phyloP scores from a whole-genome alignment of 148 eudicot species.

The Spergularia marina region DNA sequence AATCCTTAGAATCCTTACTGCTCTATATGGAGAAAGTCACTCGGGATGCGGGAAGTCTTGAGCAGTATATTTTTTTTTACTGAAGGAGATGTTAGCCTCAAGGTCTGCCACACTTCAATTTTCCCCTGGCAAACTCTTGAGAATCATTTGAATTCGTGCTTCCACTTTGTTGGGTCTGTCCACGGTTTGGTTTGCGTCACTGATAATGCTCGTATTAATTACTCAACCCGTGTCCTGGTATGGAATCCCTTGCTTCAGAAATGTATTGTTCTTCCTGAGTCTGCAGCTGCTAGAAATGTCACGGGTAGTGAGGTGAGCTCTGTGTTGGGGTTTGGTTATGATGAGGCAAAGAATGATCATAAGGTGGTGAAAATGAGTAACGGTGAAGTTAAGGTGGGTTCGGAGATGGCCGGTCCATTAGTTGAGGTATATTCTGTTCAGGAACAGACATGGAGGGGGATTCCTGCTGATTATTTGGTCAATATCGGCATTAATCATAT shows the following conservation, averaged over 20 bases:
- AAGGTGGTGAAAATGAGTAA: background rate
- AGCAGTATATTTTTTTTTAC: conserved; percentile 10
- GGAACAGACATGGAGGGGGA: background rate
- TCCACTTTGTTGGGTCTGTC: conserved; percentile 15
- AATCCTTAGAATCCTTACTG: no score
- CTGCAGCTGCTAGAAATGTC: background rate
- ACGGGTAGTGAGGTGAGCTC: background rate
- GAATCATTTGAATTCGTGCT: background rate
- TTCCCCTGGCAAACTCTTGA: background rate
- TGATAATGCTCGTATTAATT: background rate
- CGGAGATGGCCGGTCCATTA: background rate
- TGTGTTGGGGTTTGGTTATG: conserved; percentile 6
- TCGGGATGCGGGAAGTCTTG: background rate
- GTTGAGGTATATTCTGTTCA: background rate
- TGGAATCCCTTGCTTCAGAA: conserved; percentile 10
- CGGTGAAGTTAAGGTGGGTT: background rate
- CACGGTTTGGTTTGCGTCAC: background rate
- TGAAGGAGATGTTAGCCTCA: background rate
- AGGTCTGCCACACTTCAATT: background rate
- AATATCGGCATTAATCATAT: background rate
- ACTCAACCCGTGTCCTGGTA: background rate
- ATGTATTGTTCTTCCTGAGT: background rate
- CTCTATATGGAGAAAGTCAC: background rate
- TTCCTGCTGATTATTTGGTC: background rate
- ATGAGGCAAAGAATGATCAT: background rate